These are phyloP conservation scores for Colletotrichum endophyticum DNA, from an alignment of 2,329 filamentous ascomycete genomes.

Conservation along the genomic window DNA sequence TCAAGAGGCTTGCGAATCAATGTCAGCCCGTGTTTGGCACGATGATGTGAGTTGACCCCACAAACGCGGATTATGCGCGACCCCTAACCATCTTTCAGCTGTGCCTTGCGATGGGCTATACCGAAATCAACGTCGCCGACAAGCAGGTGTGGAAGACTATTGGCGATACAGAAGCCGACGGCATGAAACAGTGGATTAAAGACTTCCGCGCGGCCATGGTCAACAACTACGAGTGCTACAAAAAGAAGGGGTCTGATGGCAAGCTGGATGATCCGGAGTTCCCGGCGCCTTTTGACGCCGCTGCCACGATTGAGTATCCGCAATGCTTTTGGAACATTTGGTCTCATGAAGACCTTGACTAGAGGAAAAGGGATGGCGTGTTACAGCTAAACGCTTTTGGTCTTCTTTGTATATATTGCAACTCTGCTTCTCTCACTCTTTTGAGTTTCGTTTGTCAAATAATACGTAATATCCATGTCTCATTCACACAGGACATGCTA, in stretches of 20 bases:
- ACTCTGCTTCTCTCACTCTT: not conserved
- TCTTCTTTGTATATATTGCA: not conserved
- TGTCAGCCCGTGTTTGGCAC: not conserved
- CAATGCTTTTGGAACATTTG: not conserved
- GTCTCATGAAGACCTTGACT: not conserved
- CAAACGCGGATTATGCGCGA: not conserved
- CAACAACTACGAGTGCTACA: not conserved
- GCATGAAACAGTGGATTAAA: not conserved
- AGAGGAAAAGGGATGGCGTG: fast-evolving
- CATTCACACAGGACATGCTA: not conserved
- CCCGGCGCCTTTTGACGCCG: not conserved
- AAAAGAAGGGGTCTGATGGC: not conserved
- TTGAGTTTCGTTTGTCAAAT: not conserved
- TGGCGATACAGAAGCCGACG: conserved; percentile 9
- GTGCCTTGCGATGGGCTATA: not conserved
- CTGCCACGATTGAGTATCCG: not conserved
- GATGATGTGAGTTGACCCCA: not conserved
- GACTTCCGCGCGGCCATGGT: not conserved
- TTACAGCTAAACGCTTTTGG: fast-evolving
- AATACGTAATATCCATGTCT: not conserved
- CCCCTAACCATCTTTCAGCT: not conserved
- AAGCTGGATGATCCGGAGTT: not conserved
- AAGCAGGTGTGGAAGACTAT: not conserved
- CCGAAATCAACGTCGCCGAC: not conserved
- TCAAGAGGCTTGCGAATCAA: not conserved